Evolutionary conservation across 768 basidiomycete species (phyloP).

Genomic region (Psilocybe sp.): DNA sequence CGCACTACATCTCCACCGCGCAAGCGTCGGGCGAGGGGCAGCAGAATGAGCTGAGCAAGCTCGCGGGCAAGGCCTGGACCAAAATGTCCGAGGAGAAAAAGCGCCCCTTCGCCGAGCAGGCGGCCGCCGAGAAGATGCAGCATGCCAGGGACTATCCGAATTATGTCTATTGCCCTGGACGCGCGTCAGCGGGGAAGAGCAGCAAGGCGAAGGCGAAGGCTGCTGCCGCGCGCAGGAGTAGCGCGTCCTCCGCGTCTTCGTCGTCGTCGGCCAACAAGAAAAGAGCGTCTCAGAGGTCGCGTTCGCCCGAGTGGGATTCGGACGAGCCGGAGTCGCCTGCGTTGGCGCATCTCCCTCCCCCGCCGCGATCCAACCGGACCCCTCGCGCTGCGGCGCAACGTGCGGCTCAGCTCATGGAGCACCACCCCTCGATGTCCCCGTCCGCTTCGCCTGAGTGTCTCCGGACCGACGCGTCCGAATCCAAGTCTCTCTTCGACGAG

Average conservation of each 20-base stretch:
- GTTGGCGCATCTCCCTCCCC: background rate
- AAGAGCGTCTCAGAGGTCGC: background rate
- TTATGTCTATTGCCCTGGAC: slow-evolving; percentile 24
- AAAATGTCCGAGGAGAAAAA: slow-evolving; percentile 19
- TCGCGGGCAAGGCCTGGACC: slow-evolving; percentile 29
- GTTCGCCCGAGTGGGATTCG: background rate
- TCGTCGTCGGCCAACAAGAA: no score
- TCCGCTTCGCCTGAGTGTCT: background rate
- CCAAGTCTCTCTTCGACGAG: background rate
- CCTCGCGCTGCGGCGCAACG: slow-evolving; percentile 10
- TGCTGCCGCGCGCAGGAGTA: background rate
- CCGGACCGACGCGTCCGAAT: background rate
- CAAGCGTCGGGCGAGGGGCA: slow-evolving; percentile 15
- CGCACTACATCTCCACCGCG: slow-evolving; percentile 15
- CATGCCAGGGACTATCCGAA: slow-evolving; percentile 25
- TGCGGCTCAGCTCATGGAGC: background rate
- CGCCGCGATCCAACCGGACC: background rate
- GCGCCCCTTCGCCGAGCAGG: slow-evolving; percentile 11
- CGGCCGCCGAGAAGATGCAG: slow-evolving; percentile 22
- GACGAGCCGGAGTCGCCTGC: slow-evolving; percentile 1
- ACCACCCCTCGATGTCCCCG: background rate
- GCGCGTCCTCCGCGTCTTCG: background rate
- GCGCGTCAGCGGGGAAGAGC: slow-evolving; percentile 7
- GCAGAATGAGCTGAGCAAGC: slow-evolving; percentile 32
- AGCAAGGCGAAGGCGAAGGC: slow-evolving; percentile 1